These are phyloP conservation scores for Gigaspora rosea DNA, from an alignment of 192 early-diverging fungal species.

Conservation along the genomic window DNA sequence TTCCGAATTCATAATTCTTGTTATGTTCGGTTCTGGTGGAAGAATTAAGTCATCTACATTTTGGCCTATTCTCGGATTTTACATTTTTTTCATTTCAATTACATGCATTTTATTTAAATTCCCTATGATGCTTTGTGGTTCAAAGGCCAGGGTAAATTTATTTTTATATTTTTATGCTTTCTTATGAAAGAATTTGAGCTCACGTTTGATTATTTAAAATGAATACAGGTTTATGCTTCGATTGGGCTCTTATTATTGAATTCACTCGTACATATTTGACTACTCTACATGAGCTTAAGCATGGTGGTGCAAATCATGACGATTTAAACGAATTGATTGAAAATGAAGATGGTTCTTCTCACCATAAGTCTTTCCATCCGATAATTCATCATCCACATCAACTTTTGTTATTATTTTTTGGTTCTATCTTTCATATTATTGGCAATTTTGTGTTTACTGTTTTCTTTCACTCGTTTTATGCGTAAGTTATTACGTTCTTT, in stretches of 20 bases:
- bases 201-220: background rate
- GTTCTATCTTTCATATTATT: background rate
- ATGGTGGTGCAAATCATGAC: background rate
- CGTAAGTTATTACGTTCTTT: background rate
- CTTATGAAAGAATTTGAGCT: background rate
- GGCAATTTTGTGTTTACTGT: conserved; percentile 4
- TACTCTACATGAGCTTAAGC: background rate
- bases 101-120: background rate
- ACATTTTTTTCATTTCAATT: background rate
- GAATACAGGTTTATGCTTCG: background rate
- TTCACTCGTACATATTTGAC: background rate
- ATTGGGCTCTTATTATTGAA: background rate
- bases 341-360: background rate
- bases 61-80: background rate
- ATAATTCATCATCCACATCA: background rate
- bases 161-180: background rate
- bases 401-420: conserved; percentile 2
- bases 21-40: conserved; percentile 20
- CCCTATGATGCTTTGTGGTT: background rate
- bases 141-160: background rate
- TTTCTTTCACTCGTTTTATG: background rate
- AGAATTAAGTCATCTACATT: background rate
- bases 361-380: background rate
- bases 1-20: conserved; percentile 15
- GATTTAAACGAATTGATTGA: background rate